Base-by-base conservation (phyloP, 176 grass and related monocot species). In the Aegilops tauschii region DNA sequence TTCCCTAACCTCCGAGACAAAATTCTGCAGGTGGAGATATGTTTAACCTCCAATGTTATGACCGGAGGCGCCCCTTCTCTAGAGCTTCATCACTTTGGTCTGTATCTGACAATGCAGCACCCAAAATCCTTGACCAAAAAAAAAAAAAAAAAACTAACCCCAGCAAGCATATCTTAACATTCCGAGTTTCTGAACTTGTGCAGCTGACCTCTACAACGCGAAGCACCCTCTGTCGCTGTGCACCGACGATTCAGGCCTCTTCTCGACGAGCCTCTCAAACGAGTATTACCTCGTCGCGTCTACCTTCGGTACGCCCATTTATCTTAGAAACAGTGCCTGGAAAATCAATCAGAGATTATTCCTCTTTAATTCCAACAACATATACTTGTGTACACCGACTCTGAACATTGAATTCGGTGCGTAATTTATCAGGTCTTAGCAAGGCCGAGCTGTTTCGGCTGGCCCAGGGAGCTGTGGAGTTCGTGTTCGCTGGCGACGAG, bases 1-100 rank as follows among this genome's bases (percentile, higher is more conserved):
- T 82, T 73, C 80, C 56, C 54, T 83, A 31, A 76, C 73, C 54
- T 54, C 12, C 12, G 18, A n/a, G 68, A 84, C 47, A 5, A 88
- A 45, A 75, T 83, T 82, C 31, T 90, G 71, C 77, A 96, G 93
- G 85, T 98, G 50, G 94, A 98, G 86, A 91, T 98, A 96, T 98
- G 97, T 47, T 93, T 98, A 80, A 96, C 97, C 39, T 98, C 97
- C 31, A 96, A 94, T 88, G 87, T 98, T 28, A 93, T 87, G 91
- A 96, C 93, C 4, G 91, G 90, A 36, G 87, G 93, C 5, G 14
- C 95, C 59, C 85, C 88, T 86, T 92, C 94, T 18, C 73, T 98
- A 16, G 81, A 94, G 74, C 80, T 88, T 69, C 97, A 98, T 84
- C 92, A 96, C 88, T 98, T 98, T 71, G 93, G 93, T 98, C 77